Conservation (phyloP, 257 asterid genomes). For the Solanum etuberosum region DNA sequence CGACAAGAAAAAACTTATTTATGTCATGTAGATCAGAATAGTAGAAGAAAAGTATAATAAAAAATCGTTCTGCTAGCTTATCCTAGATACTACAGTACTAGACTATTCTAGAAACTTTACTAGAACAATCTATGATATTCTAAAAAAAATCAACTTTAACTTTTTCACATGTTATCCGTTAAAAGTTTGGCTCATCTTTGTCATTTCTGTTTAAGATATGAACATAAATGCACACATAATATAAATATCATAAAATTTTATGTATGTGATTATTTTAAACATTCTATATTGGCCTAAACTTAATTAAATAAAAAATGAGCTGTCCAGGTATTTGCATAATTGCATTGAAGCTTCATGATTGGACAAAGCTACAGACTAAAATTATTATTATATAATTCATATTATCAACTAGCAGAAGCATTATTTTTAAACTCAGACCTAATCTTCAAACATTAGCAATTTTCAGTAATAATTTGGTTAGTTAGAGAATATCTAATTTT, state of each 20-base stretch:
- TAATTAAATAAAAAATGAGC: neutral
- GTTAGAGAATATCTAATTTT: too few relatives aligned
- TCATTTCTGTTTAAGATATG: too few relatives aligned
- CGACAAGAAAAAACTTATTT: too few relatives aligned
- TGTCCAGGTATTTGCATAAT: neutral
- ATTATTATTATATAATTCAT: neutral
- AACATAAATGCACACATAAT: neutral
- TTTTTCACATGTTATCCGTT: too few relatives aligned
- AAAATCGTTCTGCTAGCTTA: too few relatives aligned
- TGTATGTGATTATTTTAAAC: neutral
- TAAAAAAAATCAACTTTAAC: too few relatives aligned
- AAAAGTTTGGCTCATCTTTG: too few relatives aligned
- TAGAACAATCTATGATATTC: too few relatives aligned
- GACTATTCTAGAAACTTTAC: too few relatives aligned
- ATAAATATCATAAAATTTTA: neutral
- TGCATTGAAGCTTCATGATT: neutral
- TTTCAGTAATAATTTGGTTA: neutral
- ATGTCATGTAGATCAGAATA: too few relatives aligned
- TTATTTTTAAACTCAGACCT: neutral
- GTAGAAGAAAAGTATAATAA: too few relatives aligned
- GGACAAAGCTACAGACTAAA: neutral
- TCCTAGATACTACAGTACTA: too few relatives aligned
- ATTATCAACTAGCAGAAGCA: neutral
- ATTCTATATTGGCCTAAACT: neutral
- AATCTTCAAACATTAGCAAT: neutral